phyloP scores from a whole-genome alignment of 257 asterid genomes.

The Gentiana dahurica region DNA sequence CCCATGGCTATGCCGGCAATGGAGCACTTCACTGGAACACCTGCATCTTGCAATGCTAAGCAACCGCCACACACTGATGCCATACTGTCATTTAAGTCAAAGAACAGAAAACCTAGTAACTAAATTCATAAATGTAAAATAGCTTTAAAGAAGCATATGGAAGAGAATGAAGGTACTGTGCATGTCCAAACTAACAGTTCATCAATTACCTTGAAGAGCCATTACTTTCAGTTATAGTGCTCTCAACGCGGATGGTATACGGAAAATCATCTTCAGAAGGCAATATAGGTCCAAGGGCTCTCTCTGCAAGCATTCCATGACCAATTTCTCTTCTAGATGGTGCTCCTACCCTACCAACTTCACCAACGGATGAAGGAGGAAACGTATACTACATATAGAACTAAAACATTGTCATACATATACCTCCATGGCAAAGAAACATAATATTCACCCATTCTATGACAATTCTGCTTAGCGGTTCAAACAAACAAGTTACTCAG shows the following conservation, averaged over 20 bases:
- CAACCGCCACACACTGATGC: conserved; percentile 99
- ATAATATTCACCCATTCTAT: neutral
- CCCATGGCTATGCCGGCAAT: conserved; percentile 99
- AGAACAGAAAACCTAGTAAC: neutral
- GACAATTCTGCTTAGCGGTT: neutral
- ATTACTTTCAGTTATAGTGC: conserved; percentile 98
- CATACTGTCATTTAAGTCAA: conserved; percentile 50
- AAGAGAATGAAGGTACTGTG: neutral
- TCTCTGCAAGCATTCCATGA: conserved; percentile 96
- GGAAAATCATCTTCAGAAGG: conserved; percentile 83
- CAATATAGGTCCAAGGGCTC: conserved; percentile 78
- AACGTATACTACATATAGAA: conserved; percentile 57
- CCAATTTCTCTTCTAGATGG: conserved; percentile 99
- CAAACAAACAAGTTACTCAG: too few species aligned
- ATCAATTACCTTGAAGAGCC: conserved; percentile 82
- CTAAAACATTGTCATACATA: conserved; percentile 10
- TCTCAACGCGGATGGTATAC: conserved; percentile 93
- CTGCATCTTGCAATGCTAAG: conserved; percentile 98
- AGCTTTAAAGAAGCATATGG: neutral
- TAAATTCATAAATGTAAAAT: neutral
- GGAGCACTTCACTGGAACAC: conserved; percentile 78
- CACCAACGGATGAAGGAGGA: conserved; percentile 97
- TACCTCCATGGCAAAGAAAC: conserved; percentile 1
- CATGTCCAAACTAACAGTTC: too few species aligned
- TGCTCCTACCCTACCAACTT: conserved; percentile 96